A percentile compares a stretch with the other conserved stretches of the same genome.
phyloP scores from a whole-genome alignment of 371 early-diverging fungal species.

The Basidiobolus meristosporus region DNA sequence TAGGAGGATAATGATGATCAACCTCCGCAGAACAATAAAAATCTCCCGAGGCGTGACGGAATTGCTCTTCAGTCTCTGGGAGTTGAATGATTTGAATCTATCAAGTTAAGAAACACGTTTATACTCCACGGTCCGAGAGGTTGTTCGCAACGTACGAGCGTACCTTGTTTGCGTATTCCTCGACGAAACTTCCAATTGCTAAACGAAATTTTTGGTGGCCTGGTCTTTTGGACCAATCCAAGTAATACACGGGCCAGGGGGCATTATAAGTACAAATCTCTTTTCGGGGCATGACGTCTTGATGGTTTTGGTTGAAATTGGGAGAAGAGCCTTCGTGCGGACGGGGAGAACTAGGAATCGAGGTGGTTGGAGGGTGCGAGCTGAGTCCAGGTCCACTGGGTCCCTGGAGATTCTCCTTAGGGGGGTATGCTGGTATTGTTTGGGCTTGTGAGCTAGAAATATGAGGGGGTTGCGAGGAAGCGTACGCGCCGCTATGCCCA shows the following conservation, averaged over 20 bases:
- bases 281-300: conserved; percentile 12
- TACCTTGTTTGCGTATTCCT: conserved; percentile 68
- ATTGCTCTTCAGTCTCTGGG: conserved; percentile 19
- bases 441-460: too few relatives aligned
- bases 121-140: background rate
- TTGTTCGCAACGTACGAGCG: background rate
- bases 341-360: too few relatives aligned
- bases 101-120: background rate
- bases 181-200: conserved; percentile 67
- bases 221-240: conserved; percentile 63
- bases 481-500: too few relatives aligned
- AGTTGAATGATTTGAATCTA: conserved; percentile 42
- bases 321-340: too few relatives aligned
- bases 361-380: too few relatives aligned
- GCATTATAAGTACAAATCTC: conserved; percentile 72
- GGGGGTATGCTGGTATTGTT: too few relatives aligned
- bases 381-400: too few relatives aligned
- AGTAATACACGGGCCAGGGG: conserved; percentile 69
- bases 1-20: conserved; percentile 72
- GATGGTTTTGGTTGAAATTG: too few relatives aligned
- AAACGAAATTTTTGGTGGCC: conserved; percentile 47
- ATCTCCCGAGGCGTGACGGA: conserved; percentile 19
- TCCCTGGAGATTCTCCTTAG: too few relatives aligned
- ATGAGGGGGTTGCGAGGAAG: too few relatives aligned
- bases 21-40: conserved; percentile 58